Conservation (phyloP, 768 basidiomycete species). For the Mycena haematopus region DNA sequence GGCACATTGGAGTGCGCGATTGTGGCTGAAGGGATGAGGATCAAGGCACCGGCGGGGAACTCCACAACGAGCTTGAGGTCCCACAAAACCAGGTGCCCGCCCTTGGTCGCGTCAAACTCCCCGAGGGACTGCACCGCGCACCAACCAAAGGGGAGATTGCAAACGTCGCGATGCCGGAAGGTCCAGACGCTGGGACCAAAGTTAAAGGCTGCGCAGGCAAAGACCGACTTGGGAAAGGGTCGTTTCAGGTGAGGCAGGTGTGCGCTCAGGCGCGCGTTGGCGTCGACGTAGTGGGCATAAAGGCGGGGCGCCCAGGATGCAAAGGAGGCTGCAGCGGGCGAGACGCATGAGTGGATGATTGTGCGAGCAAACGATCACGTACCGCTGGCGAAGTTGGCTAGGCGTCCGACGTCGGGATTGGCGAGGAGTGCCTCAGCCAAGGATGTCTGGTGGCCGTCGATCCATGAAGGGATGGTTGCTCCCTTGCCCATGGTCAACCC, state of each 20-base stretch:
- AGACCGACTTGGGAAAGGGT: slow-evolving; percentile 18
- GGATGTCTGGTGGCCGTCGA: not conserved
- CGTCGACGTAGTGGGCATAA: not conserved
- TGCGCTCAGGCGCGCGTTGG: not conserved
- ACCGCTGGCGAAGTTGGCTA: slow-evolving; percentile 1
- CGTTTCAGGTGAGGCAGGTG: slow-evolving; percentile 2
- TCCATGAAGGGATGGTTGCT: not conserved
- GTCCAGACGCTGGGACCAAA: not conserved
- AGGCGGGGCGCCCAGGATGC: not conserved
- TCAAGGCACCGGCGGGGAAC: not conserved
- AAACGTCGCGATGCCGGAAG: not conserved
- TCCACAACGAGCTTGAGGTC: not conserved
- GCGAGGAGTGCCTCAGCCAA: not conserved
- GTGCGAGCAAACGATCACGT: not conserved
- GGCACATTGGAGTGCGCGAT: slow-evolving; percentile 27
- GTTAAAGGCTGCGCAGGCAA: not conserved
- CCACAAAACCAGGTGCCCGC: not conserved
- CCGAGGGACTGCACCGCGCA: not conserved
- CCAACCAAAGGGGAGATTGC: not conserved
- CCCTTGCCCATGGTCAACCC: not conserved
- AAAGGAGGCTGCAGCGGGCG: slow-evolving; percentile 3
- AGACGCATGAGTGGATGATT: not conserved
- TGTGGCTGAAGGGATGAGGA: slow-evolving; percentile 39
- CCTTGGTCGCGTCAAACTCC: not conserved
- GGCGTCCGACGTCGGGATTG: not conserved